Conservation (phyloP, 1,284 basidiomycete genomes). For the Ustilago esculenta region DNA sequence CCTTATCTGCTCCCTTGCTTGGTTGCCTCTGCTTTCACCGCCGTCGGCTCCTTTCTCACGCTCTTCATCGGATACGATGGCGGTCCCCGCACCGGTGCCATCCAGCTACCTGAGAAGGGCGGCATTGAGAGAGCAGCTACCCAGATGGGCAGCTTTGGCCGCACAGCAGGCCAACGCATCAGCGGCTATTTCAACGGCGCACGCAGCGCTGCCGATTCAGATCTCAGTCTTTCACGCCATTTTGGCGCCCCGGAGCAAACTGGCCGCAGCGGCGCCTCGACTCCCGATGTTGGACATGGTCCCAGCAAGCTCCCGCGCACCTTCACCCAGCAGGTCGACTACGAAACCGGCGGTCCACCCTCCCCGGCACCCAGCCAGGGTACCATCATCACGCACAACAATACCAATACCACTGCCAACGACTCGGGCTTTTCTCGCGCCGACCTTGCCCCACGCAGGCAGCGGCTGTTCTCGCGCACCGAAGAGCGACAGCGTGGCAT, state of each 20-base stretch:
- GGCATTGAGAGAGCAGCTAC: constrained; percentile 48
- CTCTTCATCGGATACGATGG: constrained; percentile 91
- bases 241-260: constrained; percentile 5
- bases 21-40: constrained; percentile 69
- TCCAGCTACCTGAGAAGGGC: constrained; percentile 54
- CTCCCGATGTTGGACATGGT: constrained; percentile 6
- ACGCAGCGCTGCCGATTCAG: constrained; percentile 33
- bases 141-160: constrained; percentile 49
- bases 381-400: constrained; percentile 52
- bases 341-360: constrained; percentile 62
- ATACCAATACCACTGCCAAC: constrained; percentile 24
- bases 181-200: constrained; percentile 54
- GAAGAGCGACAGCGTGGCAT: constrained; percentile 51
- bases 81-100: constrained; percentile 54
- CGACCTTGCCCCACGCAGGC: constrained; percentile 11
- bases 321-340: constrained; percentile 61
- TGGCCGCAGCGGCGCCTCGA: constrained; percentile 16
- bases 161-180: constrained; percentile 56
- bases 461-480: constrained; percentile 49
- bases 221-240: constrained; percentile 39
- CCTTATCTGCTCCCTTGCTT: constrained; percentile 91
- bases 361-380: constrained; percentile 49
- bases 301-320: constrained; percentile 44
- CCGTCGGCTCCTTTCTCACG: constrained; percentile 80
- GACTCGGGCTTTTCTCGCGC: constrained; percentile 52